A percentile compares a stretch with the other conserved stretches of the same genome.
Conservation (phyloP, 2,329 filamentous ascomycete species). For the Ascochyta pisi region DNA sequence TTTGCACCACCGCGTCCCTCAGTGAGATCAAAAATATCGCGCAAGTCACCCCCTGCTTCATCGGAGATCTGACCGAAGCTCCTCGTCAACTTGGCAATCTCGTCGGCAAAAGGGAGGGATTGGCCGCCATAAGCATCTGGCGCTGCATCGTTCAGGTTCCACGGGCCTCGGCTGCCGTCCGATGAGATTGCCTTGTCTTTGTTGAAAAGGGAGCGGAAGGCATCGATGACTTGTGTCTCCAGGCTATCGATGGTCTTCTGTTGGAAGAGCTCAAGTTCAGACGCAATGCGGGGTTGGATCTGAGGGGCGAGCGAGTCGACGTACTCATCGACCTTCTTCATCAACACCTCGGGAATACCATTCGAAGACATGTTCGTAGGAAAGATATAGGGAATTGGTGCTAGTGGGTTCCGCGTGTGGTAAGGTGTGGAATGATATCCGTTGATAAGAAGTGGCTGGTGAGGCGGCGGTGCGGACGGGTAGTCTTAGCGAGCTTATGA, state of each 20-base stretch:
- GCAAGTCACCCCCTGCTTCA: constrained; percentile 35
- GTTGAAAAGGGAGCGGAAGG: constrained; percentile 38
- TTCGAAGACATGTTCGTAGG: constrained; percentile 24
- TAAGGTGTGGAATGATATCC: constrained; percentile 9
- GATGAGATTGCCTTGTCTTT: constrained; percentile 26
- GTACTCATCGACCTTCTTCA: constrained; percentile 40
- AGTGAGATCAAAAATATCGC: constrained; percentile 39
- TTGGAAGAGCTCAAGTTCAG: constrained; percentile 39
- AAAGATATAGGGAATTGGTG: not conserved
- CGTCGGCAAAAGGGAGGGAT: constrained; percentile 39
- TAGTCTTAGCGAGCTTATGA: not conserved
- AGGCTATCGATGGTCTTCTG: constrained; percentile 43
- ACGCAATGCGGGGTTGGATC: constrained; percentile 41
- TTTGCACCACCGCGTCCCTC: constrained; percentile 23
- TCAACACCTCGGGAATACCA: constrained; percentile 32
- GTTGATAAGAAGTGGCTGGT: constrained; percentile 5
- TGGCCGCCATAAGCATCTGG: constrained; percentile 40
- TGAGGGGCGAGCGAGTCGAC: constrained; percentile 41
- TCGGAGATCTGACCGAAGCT: constrained; percentile 39
- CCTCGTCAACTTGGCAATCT: constrained; percentile 39
- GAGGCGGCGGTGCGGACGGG: constrained; percentile 10
- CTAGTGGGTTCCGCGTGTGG: constrained; percentile 11
- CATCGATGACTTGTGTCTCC: constrained; percentile 38
- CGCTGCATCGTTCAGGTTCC: constrained; percentile 35
- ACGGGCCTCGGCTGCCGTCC: constrained; percentile 26